Conservation (phyloP, 805 yeast species). For the Tetrapisispora taiwanensis region DNA sequence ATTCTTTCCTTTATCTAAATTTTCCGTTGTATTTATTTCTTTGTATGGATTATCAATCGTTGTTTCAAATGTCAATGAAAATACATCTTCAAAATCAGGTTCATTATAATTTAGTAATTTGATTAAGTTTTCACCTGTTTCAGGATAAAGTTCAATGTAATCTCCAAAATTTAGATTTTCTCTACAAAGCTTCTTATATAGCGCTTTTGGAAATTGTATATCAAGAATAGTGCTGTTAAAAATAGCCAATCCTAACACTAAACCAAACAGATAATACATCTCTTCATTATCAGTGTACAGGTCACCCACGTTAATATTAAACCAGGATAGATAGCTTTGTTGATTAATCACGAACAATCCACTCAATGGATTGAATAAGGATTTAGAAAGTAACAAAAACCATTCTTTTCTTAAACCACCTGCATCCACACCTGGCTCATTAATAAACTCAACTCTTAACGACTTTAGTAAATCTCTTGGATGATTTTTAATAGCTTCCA, state of each 20-base stretch:
- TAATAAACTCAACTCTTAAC: conserved; percentile 65
- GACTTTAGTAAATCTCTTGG: conserved; percentile 59
- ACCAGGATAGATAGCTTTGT: conserved; percentile 71
- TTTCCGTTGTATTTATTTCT: neutral
- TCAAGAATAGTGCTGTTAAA: conserved; percentile 84
- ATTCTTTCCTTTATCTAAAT: neutral
- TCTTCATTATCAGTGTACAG: conserved; percentile 31
- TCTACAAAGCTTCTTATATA: conserved; percentile 64
- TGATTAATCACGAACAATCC: conserved; percentile 60
- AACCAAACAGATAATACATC: conserved; percentile 70
- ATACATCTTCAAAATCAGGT: conserved; percentile 36
- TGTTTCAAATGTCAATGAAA: conserved; percentile 55
- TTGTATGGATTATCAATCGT: conserved; percentile 33
- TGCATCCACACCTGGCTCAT: conserved; percentile 91
- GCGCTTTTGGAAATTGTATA: conserved; percentile 60
- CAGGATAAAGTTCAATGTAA: conserved; percentile 59
- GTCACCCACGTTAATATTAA: conserved; percentile 34
- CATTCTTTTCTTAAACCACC: conserved; percentile 94
- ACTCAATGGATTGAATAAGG: conserved; percentile 56
- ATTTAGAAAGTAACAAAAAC: conserved; percentile 67
- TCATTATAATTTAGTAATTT: conserved; percentile 37
- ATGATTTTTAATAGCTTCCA: conserved; percentile 48
- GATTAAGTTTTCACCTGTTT: conserved; percentile 42
- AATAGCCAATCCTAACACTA: conserved; percentile 79
- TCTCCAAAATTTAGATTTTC: conserved; percentile 52